Evolutionary conservation across 129 eudicot genomes (phyloP).

Genomic region (Flaveria bidentis): DNA sequence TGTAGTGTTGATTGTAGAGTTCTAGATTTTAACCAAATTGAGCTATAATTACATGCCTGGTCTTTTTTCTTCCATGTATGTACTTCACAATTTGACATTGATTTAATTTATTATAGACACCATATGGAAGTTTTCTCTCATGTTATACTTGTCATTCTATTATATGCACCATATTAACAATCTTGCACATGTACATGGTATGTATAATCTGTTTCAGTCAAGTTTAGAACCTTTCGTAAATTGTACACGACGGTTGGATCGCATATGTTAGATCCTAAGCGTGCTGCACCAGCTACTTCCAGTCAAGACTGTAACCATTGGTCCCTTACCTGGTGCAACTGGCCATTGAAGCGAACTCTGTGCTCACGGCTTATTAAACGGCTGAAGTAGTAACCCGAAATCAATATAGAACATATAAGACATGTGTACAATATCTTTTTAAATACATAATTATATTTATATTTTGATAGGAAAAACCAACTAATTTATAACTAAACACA

Average conservation of each 20-base stretch:
- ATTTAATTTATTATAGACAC: neutral
- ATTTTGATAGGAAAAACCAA: too few species aligned
- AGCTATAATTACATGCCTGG: neutral
- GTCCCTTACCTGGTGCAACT: too few species aligned
- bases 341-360: too few species aligned
- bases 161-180: neutral
- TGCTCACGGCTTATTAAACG: too few species aligned
- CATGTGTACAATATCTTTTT: too few species aligned
- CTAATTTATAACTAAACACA: too few species aligned
- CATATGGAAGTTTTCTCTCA: constrained; percentile 21
- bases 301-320: too few species aligned
- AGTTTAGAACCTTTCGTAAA: neutral
- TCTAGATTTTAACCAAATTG: constrained; percentile 15
- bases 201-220: neutral
- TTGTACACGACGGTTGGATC: neutral
- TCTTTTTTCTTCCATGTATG: neutral
- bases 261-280: neutral
- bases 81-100: constrained; percentile 1
- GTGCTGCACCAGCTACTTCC: too few species aligned
- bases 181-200: neutral
- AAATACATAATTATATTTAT: too few species aligned
- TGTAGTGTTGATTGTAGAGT: neutral
- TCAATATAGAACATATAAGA: too few species aligned
- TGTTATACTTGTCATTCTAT: neutral
- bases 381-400: too few species aligned